Evolutionary conservation across 805 yeast species (phyloP).

Genomic region (Starmerella sp.): DNA sequence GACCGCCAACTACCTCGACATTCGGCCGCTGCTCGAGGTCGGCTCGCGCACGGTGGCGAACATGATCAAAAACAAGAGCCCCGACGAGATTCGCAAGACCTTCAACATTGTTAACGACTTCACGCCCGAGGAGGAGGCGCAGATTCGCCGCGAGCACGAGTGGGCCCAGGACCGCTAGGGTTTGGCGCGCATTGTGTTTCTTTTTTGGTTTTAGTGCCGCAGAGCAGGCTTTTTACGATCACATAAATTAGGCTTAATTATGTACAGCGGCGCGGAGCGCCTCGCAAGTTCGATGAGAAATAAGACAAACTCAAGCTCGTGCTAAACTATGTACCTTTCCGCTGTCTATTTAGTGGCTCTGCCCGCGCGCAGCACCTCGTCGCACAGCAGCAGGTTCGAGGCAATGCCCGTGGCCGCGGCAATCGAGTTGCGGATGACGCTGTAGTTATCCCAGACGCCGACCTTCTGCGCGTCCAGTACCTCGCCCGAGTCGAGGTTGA

Average conservation of each 20-base stretch:
- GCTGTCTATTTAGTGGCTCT: slow-evolving; percentile 47
- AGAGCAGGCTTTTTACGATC: too few species aligned
- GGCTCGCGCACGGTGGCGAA: slow-evolving; percentile 41
- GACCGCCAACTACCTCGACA: slow-evolving; percentile 39
- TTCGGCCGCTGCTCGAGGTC: slow-evolving; percentile 36
- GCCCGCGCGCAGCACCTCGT: slow-evolving; percentile 93
- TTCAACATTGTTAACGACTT: slow-evolving; percentile 38
- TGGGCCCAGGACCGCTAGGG: slow-evolving; percentile 33
- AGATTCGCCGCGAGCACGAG: slow-evolving; percentile 37
- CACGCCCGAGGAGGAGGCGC: slow-evolving; percentile 40
- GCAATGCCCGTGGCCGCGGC: slow-evolving; percentile 92
- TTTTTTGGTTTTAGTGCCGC: too few species aligned
- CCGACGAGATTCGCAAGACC: slow-evolving; percentile 37
- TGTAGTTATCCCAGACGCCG: slow-evolving; percentile 93
- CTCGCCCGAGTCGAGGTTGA: slow-evolving; percentile 83
- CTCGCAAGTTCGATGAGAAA: too few species aligned
- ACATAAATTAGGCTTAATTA: too few species aligned
- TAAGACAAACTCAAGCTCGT: too few species aligned
- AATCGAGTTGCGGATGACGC: slow-evolving; percentile 87
- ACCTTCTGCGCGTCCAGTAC: slow-evolving; percentile 90
- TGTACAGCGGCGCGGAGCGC: too few species aligned
- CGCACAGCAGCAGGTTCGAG: slow-evolving; percentile 82
- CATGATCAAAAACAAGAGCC: slow-evolving; percentile 38
- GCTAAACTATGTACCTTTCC: not conserved
- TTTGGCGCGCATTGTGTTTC: not conserved